phyloP scores from a whole-genome alignment of 2,329 filamentous ascomycete species.

The Beauveria brongniartii region DNA sequence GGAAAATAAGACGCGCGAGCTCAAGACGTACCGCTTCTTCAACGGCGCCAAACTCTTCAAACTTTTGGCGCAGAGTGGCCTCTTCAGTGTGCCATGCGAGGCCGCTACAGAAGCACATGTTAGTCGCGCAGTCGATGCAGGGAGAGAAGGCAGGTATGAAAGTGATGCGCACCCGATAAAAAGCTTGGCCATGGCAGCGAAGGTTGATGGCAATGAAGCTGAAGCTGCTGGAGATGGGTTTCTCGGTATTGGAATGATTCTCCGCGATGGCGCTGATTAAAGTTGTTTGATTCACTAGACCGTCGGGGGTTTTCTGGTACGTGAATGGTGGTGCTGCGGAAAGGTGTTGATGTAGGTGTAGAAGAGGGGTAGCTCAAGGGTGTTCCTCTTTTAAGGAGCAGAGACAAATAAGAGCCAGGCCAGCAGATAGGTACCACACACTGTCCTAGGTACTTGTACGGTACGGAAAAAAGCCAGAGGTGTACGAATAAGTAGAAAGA shows the following conservation, averaged over 20 bases:
- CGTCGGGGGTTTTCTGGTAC: background rate
- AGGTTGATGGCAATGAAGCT: slow-evolving; percentile 14
- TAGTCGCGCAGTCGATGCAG: background rate
- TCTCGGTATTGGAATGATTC: background rate
- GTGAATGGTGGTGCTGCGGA: slow-evolving; percentile 3
- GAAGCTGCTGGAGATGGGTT: background rate
- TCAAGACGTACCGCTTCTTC: slow-evolving; percentile 80
- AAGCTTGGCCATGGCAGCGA: slow-evolving; percentile 70
- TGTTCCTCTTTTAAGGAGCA: background rate
- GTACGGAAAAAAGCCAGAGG: background rate
- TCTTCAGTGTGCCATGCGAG: slow-evolving; percentile 99
- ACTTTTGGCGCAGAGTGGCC: slow-evolving; percentile 75
- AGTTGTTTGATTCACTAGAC: background rate
- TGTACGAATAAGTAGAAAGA: background rate
- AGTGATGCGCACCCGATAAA: slow-evolving; percentile 72
- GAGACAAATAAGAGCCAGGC: background rate
- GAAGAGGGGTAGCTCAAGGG: slow-evolving; percentile 5
- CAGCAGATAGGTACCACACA: background rate
- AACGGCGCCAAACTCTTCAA: slow-evolving; percentile 82
- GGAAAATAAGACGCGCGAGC: slow-evolving; percentile 12
- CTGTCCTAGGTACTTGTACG: background rate
- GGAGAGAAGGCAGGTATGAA: background rate
- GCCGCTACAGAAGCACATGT: slow-evolving; percentile 50
- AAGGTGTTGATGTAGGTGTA: slow-evolving; percentile 13
- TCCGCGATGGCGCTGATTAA: background rate